These are phyloP conservation scores for Penicillium glabrum DNA, from an alignment of 2,329 filamentous ascomycete species.

Conservation along the genomic window DNA sequence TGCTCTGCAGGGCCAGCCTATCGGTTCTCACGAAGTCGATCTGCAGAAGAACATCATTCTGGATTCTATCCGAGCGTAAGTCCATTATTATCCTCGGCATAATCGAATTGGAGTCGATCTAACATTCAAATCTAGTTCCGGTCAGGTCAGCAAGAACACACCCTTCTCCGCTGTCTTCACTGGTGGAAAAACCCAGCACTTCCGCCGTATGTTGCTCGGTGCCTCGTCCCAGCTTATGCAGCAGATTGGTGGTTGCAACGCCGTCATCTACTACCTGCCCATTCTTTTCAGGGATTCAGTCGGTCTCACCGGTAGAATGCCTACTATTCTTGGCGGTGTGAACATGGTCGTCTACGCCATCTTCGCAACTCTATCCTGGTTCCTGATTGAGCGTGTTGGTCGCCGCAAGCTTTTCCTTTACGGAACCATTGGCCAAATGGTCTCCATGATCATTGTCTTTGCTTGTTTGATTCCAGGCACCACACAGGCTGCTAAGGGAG, in stretches of 20 bases:
- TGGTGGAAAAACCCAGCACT: slow-evolving; percentile 39
- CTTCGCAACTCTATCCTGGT: slow-evolving; percentile 46
- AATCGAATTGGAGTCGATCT: neutral
- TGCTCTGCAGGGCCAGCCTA: slow-evolving; percentile 41
- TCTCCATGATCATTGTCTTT: slow-evolving; percentile 42
- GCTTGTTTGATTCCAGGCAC: slow-evolving; percentile 36
- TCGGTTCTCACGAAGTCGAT: neutral
- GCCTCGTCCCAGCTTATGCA: slow-evolving; percentile 45
- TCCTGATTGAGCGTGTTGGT: slow-evolving; percentile 51
- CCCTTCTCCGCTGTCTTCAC: slow-evolving; percentile 50
- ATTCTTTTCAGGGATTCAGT: slow-evolving; percentile 51
- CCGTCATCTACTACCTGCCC: slow-evolving; percentile 50
- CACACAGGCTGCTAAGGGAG: slow-evolving; percentile 32
- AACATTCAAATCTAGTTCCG: neutral
- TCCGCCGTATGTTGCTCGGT: slow-evolving; percentile 43
- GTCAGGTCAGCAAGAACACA: neutral
- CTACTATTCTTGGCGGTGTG: slow-evolving; percentile 53
- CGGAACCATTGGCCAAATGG: slow-evolving; percentile 38
- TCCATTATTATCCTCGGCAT: neutral
- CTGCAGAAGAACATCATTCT: slow-evolving; percentile 64
- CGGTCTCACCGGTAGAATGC: slow-evolving; percentile 40
- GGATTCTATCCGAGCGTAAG: slow-evolving; percentile 59
- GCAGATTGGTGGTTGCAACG: slow-evolving; percentile 52
- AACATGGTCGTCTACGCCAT: slow-evolving; percentile 48
- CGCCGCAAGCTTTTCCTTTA: slow-evolving; percentile 45